Evolutionary conservation across 306 rosid species (phyloP), one percentile per base, ranked within the genome.

Genomic region (Glycine latifolia): DNA sequence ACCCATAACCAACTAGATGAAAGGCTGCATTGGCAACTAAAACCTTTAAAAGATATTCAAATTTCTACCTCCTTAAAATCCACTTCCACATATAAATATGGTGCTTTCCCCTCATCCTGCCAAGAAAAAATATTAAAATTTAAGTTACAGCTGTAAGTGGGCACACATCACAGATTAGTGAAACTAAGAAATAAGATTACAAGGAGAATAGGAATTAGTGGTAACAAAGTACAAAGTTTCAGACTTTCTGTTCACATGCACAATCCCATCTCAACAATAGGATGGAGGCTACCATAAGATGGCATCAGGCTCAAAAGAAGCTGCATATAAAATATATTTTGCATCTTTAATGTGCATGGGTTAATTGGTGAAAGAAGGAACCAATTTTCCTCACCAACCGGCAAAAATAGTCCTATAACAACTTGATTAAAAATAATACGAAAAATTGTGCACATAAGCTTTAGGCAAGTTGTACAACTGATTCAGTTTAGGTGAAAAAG

Each of bases 101-200:
- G 95, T 71, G 91, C 95, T 75, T 79, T 91, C 80, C 92, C 96
- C 77, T 91, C 99, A 77, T 91, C 91, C 99, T 93, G 92, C n/a
- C 60, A 84, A 71, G 61, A 78, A 63, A 73, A 78, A 8, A 83
- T 6, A 60, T 63, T 79, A 50, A 50, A 15, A 50, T 50, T 37
- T 37, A 65, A 65, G 56, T 86, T 52, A 81, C 44, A 81, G 67
- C 60, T 44, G 63, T 39, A 73, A 53, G 71, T 49, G 8, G 46
- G 59, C 75, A 65, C 49, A 16, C 73, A 49, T 10, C 55, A 50
- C 56, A 74, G 20, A 48, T 59, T 4, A 73, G 31, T 59, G 52
- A 76, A 63, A 66, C 43, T 55, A 39, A 39, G 44, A 39, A 39
- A 39, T 39, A 39, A 39, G 44, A 4, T 46, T 53, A 61, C 37